Conservation (phyloP, 768 basidiomycete species). For the Zangia roseola region DNA sequence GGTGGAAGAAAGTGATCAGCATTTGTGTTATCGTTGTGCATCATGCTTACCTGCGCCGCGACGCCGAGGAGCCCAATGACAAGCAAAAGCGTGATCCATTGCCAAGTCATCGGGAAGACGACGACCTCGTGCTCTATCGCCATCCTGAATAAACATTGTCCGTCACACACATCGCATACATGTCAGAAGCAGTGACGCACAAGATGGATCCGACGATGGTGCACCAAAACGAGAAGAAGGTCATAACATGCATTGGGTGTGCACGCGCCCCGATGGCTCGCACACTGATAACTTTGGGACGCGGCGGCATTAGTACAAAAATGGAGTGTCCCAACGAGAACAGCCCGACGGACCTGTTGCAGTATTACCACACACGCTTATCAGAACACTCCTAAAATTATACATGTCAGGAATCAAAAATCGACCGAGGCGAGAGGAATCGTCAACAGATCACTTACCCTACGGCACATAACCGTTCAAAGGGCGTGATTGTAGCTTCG, state of each 20-base stretch:
- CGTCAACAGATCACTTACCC: conserved; percentile 35
- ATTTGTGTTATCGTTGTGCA: no score
- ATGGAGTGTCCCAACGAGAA: not conserved
- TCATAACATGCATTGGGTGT: conserved; percentile 68
- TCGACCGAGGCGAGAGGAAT: not conserved
- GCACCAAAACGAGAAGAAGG: conserved; percentile 62
- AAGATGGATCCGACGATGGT: conserved; percentile 27
- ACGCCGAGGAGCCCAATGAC: conserved; percentile 16
- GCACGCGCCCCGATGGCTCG: conserved; percentile 76
- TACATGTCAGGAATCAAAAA: not conserved
- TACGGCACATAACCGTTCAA: conserved; percentile 57
- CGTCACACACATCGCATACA: no score
- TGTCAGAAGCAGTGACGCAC: conserved; percentile 3
- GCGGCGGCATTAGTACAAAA: not conserved
- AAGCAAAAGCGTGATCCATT: conserved; percentile 14
- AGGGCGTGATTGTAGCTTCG: conserved; percentile 11
- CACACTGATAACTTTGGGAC: conserved; percentile 43
- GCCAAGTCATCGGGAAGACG: conserved; percentile 20
- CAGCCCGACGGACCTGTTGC: conserved; percentile 59
- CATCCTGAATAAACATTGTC: conserved; percentile 10
- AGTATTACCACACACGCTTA: conserved; percentile 65
- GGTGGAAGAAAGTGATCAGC: no score
- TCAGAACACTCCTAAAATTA: conserved; percentile 50
- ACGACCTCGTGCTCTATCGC: not conserved
- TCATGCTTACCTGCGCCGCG: conserved; percentile 12